Evolutionary conservation across 148 eudicot species (phyloP), one percentile per base, ranked within the genome.

Genomic region (Pouteria glomerata): DNA sequence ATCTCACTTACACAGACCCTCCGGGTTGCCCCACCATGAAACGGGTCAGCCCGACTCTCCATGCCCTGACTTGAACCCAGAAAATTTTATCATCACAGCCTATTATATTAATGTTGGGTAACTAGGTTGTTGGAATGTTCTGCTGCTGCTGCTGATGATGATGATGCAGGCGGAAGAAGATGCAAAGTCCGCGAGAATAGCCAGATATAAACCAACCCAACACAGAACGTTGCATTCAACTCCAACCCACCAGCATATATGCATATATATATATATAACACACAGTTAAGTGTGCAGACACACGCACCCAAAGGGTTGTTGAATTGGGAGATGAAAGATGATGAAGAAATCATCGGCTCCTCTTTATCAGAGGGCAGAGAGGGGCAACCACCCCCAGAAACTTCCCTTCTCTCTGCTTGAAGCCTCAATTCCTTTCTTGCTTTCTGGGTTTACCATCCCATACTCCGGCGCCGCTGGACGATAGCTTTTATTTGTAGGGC

Each of bases 21-120:
- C 74, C 65, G 70, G 69, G 64, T 63, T 70, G 79, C 79, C 79
- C 74, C 65, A 74, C 79, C 79, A 76, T 63, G 74, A 70, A 62
- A 60, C 78, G 69, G 78, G 47, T 37, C 69, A 57, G 34, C 23
- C 53, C 37, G 21, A 10, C 27, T n/a, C 74, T 35, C 66, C n/a
- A 45, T n/a, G 37, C 56, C n/a, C 58, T 34, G 35, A 33, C 10
- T 3, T 21, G 29, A 1, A 34, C 58, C 30, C 71, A 55, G 71
- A 39, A 68, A 68, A 29, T 27, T n/a, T 29, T 3, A 48, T 48
- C 53, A 48, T 48, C 53, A 48, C 53, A 1, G 53, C 53, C 53
- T 15, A 27, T 6, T n/a, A 12, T 8, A 58, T 2, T 48, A 11
- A 0, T 48, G 53, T 3, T 48, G 2, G 44, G 44, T 1, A 3